These are phyloP conservation scores for Cryptosporidium bovis DNA, from an alignment of 169 alveolate genomes.

Conservation along the genomic window DNA sequence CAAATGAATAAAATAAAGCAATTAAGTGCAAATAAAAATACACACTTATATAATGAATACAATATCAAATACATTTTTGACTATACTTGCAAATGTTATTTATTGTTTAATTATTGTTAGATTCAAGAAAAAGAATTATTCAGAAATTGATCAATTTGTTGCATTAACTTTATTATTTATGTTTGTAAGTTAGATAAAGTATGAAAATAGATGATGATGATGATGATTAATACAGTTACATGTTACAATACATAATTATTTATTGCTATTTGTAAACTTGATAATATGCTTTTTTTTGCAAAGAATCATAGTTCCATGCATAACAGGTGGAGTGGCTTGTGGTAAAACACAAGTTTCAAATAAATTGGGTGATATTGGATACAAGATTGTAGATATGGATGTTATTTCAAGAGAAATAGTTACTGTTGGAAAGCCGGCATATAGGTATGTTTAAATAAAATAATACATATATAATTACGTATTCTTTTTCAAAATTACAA, in stretches of 20 bases:
- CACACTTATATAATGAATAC: neutral
- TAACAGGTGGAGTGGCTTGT: conserved; percentile 82
- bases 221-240: neutral
- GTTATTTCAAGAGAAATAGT: conserved; percentile 78
- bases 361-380: conserved; percentile 49
- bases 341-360: conserved; percentile 79
- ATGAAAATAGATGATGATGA: neutral
- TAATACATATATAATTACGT: no score
- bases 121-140: neutral
- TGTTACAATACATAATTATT: neutral
- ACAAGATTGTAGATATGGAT: conserved; percentile 80
- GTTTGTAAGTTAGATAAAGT: neutral
- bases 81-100: neutral
- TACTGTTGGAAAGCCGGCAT: conserved; percentile 75
- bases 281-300: conserved; percentile 8
- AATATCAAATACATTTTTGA: neutral
- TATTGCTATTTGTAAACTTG: neutral
- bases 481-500: neutral
- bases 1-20: no score
- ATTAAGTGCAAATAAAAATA: no score
- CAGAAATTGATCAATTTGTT: neutral
- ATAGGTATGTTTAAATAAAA: conserved; percentile 30
- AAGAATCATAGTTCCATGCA: conserved; percentile 32
- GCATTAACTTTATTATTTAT: neutral
- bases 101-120: conserved; percentile 1